These are phyloP conservation scores for Quercus glauca DNA, from an alignment of 306 rosid genomes.

Conservation along the genomic window DNA sequence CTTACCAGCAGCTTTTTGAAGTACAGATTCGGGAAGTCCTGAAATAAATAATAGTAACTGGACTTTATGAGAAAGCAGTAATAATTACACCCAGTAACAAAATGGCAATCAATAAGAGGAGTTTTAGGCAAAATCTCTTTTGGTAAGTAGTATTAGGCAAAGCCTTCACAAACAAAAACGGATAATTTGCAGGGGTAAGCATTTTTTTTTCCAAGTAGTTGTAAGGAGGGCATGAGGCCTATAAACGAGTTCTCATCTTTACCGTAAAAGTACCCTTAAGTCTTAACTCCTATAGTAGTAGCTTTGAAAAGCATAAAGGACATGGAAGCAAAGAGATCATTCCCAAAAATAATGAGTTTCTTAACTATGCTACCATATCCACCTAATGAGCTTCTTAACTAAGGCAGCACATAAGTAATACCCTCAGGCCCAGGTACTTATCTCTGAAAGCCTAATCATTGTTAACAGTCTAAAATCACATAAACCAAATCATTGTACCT, in stretches of 20 bases:
- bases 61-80: not conserved
- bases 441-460: not conserved
- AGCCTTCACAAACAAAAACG: not conserved
- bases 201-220: not conserved
- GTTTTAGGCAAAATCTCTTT: no score
- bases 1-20: slow-evolving; percentile 72
- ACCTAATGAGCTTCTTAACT: not conserved
- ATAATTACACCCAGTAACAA: not conserved
- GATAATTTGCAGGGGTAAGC: not conserved
- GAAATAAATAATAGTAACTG: not conserved
- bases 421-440: not conserved
- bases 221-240: no score
- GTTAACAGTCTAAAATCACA: not conserved
- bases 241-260: no score
- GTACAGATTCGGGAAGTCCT: slow-evolving; percentile 66
- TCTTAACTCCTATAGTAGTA: no score
- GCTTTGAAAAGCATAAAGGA: no score
- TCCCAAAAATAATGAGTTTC: not conserved
- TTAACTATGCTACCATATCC: no score
- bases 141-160: not conserved
- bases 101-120: not conserved
- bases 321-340: not conserved
- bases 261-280: no score
- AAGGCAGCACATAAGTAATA: not conserved
- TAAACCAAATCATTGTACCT: not conserved